phyloP scores from a whole-genome alignment of 768 basidiomycete genomes.

The Chlorophyllum brunneum region DNA sequence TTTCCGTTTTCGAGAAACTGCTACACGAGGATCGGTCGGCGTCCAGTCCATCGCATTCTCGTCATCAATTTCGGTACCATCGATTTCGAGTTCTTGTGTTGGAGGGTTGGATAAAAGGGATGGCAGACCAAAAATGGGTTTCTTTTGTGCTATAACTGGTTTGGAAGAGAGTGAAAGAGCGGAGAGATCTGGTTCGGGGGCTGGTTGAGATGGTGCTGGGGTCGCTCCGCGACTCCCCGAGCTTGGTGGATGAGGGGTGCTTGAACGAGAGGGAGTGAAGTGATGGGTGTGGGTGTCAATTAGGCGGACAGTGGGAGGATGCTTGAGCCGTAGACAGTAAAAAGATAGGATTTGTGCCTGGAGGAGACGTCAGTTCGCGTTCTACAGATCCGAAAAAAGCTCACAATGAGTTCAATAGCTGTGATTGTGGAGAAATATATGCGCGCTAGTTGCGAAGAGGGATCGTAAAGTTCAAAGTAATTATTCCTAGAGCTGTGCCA shows the following conservation, averaged over 20 bases:
- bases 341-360: conserved; percentile 53
- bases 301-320: conserved; percentile 68
- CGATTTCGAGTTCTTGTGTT: conserved; percentile 29
- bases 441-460: conserved; percentile 30
- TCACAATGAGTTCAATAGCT: conserved; percentile 53
- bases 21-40: conserved; percentile 41
- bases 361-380: conserved; percentile 2
- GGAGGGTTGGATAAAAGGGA: conserved; percentile 42
- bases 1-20: conserved; percentile 19
- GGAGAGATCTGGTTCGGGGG: conserved; percentile 54
- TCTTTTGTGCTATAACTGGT: conserved; percentile 43
- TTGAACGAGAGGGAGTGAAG: conserved; percentile 35
- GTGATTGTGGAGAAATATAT: conserved; percentile 47
- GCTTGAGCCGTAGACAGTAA: conserved; percentile 56
- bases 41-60: conserved; percentile 59
- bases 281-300: conserved; percentile 51
- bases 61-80: conserved; percentile 10
- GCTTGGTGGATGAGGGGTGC: conserved; percentile 35
- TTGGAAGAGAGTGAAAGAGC: conserved; percentile 62
- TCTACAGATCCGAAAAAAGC: conserved; percentile 20
- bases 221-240: conserved; percentile 18
- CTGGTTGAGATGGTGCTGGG: conserved; percentile 15
- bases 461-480: conserved; percentile 30
- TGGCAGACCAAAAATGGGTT: conserved; percentile 68
- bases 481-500: conserved; percentile 39